Conservation (phyloP, 2,329 filamentous ascomycete species). For the Knufia petricola region DNA sequence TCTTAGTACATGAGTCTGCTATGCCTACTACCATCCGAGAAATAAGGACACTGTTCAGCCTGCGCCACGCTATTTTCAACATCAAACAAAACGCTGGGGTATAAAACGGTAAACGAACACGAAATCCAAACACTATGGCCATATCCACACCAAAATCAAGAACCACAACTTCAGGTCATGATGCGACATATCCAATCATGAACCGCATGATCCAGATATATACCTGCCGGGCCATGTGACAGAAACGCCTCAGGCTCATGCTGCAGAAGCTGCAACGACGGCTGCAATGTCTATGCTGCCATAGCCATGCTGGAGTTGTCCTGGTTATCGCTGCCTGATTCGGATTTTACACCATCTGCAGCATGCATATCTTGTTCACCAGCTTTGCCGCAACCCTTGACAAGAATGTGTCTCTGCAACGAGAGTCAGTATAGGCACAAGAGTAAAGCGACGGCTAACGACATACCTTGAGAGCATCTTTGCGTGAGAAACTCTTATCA, state of each 20-base stretch:
- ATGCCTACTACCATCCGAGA: neutral
- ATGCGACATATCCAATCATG: slow-evolving; percentile 6
- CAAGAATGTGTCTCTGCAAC: slow-evolving; percentile 53
- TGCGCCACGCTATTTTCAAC: slow-evolving; percentile 3
- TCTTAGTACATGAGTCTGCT: neutral
- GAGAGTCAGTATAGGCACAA: slow-evolving; percentile 21
- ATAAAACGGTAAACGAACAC: neutral
- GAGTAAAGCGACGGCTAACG: neutral
- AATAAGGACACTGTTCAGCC: neutral
- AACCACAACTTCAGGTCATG: neutral
- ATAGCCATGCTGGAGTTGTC: slow-evolving; percentile 1
- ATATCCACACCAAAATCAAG: neutral
- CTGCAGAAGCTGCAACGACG: neutral
- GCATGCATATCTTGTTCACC: slow-evolving; percentile 25
- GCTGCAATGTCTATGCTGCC: neutral
- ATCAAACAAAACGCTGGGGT: slow-evolving; percentile 6
- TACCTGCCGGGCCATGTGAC: neutral
- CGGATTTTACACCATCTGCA: slow-evolving; percentile 19
- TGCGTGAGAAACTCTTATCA: slow-evolving; percentile 93
- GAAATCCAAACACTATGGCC: neutral
- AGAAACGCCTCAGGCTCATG: neutral
- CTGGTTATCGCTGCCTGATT: slow-evolving; percentile 19
- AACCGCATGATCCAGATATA: neutral
- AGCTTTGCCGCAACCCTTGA: slow-evolving; percentile 51
- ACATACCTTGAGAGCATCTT: slow-evolving; percentile 90